phyloP scores from a whole-genome alignment of 2,329 filamentous ascomycete species.

The Cadophora gregata region DNA sequence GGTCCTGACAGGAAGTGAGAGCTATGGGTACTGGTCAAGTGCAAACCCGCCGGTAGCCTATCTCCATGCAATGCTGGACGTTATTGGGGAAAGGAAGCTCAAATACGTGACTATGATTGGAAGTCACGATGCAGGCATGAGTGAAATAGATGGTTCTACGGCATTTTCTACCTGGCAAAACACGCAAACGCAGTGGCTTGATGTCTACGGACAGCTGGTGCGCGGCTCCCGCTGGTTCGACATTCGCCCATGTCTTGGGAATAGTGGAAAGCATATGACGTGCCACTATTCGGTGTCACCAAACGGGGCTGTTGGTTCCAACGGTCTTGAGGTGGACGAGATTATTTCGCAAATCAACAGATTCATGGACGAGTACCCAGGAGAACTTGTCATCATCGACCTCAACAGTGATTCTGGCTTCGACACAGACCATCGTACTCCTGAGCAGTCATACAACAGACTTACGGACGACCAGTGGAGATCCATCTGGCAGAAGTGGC shows the following conservation, averaged over 20 bases:
- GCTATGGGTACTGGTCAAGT: conserved; percentile 12
- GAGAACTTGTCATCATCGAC: conserved; percentile 10
- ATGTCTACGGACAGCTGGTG: conserved; percentile 10
- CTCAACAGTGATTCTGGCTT: conserved; percentile 11
- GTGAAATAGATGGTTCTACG: conserved; percentile 4
- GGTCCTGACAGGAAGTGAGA: conserved; percentile 7
- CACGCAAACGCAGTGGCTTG: conserved; percentile 8
- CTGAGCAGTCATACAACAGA: conserved; percentile 9
- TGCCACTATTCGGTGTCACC: conserved; percentile 8
- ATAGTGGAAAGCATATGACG: conserved; percentile 8
- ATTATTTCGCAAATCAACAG: conserved; percentile 7
- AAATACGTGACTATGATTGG: conserved; percentile 11
- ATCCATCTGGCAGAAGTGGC: conserved; percentile 14
- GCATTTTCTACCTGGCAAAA: conserved; percentile 13
- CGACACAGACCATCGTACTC: conserved; percentile 7
- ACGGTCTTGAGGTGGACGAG: conserved; percentile 8
- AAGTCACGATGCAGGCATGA: conserved; percentile 13
- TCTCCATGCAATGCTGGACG: neutral
- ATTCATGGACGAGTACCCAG: conserved; percentile 9
- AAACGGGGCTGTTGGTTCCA: conserved; percentile 6
- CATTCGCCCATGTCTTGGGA: conserved; percentile 4
- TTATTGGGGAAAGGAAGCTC: conserved; percentile 9
- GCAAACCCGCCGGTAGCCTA: conserved; percentile 7
- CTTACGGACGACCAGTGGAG: conserved; percentile 10
- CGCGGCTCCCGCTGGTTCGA: conserved; percentile 15